A percentile compares a stretch with the other conserved stretches of the same genome.
Conservation (phyloP, 179 eudicot genomes). For the Vitellaria paradoxa region DNA sequence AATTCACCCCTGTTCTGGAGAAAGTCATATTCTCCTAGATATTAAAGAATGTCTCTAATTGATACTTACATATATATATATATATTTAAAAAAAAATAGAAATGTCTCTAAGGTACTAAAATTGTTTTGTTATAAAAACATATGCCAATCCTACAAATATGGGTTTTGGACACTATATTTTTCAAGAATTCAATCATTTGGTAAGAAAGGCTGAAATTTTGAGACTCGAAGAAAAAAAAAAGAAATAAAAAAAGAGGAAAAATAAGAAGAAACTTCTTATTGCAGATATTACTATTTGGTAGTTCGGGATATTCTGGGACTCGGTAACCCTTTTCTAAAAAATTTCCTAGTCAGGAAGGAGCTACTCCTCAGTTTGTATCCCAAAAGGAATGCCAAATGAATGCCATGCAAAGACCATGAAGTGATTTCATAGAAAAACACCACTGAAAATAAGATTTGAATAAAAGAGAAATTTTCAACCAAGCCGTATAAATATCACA, state of each 20-base stretch:
- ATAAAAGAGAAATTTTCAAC: background rate
- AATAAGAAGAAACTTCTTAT: background rate
- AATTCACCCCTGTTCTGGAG: background rate
- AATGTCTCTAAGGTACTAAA: too few species aligned
- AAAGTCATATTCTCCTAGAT: background rate
- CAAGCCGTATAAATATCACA: background rate
- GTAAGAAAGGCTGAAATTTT: background rate
- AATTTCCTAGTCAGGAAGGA: background rate
- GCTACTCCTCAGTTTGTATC: background rate
- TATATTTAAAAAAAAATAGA: too few species aligned
- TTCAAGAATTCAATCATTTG: background rate
- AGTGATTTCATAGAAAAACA: background rate
- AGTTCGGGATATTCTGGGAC: background rate
- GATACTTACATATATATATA: background rate
- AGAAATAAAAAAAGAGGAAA: too few species aligned
- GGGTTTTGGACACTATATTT: background rate
- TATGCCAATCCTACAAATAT: background rate
- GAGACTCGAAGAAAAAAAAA: background rate
- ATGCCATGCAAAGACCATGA: conserved; percentile 4
- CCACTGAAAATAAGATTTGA: background rate
- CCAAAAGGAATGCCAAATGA: background rate
- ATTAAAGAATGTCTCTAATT: conserved; percentile 1
- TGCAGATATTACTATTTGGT: too few species aligned
- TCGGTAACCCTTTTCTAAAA: too few species aligned
- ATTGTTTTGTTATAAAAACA: background rate